Percentiles rank a stretch among this genome's conserved stretches.
phyloP scores from a whole-genome alignment of 2,329 filamentous ascomycete species.

The Fonsecaea nubica region DNA sequence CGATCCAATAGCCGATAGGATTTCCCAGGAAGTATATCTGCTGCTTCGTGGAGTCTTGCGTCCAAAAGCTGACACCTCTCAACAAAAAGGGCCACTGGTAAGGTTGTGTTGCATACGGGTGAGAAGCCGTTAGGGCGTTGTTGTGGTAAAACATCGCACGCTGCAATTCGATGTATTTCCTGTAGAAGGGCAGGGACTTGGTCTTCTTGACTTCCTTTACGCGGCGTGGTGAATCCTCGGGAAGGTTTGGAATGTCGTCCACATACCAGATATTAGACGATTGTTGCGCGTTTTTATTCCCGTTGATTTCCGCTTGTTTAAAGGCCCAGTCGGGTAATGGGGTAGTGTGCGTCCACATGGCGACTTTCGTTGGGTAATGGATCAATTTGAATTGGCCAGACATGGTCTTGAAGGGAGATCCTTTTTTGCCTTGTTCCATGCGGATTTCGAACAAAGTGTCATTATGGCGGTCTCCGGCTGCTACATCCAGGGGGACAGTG shows the following conservation, averaged over 20 bases:
- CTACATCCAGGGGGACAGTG: slow-evolving; percentile 74
- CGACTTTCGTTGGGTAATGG: slow-evolving; percentile 92
- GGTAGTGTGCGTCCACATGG: slow-evolving; percentile 97
- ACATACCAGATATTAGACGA: slow-evolving; percentile 94
- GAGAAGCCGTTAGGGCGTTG: slow-evolving; percentile 94
- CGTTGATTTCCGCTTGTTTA: slow-evolving; percentile 98
- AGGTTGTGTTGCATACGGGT: slow-evolving; percentile 92
- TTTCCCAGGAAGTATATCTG: slow-evolving; percentile 99
- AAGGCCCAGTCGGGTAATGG: slow-evolving; percentile 97
- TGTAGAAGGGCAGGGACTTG: slow-evolving; percentile 84
- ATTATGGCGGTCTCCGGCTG: slow-evolving; percentile 74
- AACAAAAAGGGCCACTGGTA: slow-evolving; percentile 98
- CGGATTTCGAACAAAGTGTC: slow-evolving; percentile 93
- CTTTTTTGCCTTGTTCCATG: slow-evolving; percentile 81
- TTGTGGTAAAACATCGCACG: slow-evolving; percentile 99
- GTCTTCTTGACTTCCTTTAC: slow-evolving; percentile 77
- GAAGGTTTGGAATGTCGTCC: slow-evolving; percentile 85
- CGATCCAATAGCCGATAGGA: slow-evolving; percentile 95
- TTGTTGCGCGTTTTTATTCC: slow-evolving; percentile 92
- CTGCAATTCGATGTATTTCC: slow-evolving; percentile 96
- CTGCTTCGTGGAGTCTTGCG: slow-evolving; percentile 88
- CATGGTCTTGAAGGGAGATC: slow-evolving; percentile 86
- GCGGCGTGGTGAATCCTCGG: slow-evolving; percentile 73
- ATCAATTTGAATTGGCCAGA: slow-evolving; percentile 95
- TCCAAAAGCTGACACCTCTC: slow-evolving; percentile 99